Evolutionary conservation across 352 stramenopile species (phyloP), one percentile per base, ranked within the genome.

Genomic region (Peronospora belbahrii): DNA sequence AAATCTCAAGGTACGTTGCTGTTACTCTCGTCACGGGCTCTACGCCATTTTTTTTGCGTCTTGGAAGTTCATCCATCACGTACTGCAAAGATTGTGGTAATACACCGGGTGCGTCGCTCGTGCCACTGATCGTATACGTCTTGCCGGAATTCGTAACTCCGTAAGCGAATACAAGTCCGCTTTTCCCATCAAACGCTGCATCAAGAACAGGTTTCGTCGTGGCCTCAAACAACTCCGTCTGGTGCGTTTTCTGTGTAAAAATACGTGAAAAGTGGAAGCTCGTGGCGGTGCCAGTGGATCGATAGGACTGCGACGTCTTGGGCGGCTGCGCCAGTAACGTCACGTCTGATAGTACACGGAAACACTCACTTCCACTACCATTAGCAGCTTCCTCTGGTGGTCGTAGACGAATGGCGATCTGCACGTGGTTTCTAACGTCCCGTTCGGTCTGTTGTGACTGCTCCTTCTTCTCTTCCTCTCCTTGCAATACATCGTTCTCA

Each of bases 81-180:
- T 67, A 74, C 56, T 74, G 48, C 17, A 96, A 61, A 6, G 87
- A 65, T 28, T 86, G 72, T 8, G 89, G 89, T 19, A 97, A 60
- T 25, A 97, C 68, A 14, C 89, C 89, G 0, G 83, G 83, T 0
- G 81, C 66, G 5, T 70, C 53, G 2, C 74, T 68, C 1, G 72
- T 90, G 18, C 96, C 96, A 38, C 96, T 89, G 32, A 99, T 96
- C 6, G 95, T 99, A 64, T 98, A 95, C 11, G 95, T 98, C 62
- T 99, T 99, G 28, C 96, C 96, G 3, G 96, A 97, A 59, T 99
- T 99, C 4, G 96, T 99, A 41, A 99, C 95, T 42, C 96, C 96
- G 52, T 98, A 98, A 6, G 95, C 94, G 47, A 99, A 99, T 10
- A 99, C 70, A 13, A 99, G 70, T 6, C 77, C 83, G 51, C 83